phyloP scores from a whole-genome alignment of 2,329 filamentous ascomycete genomes.

The Cladosporium sp. region DNA sequence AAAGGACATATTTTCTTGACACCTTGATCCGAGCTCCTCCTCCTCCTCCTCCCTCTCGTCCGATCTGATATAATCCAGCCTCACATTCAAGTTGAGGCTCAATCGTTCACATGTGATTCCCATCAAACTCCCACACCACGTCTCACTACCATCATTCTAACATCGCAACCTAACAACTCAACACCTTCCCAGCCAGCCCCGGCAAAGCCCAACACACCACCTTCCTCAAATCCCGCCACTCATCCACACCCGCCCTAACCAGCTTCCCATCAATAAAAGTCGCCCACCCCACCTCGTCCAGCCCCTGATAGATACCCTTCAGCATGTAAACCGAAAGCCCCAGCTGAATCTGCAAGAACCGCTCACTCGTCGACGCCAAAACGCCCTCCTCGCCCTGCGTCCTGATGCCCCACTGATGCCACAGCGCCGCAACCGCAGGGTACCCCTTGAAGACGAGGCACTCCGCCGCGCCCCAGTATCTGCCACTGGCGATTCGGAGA shows the following conservation, averaged over 20 bases:
- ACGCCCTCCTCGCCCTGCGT: not conserved
- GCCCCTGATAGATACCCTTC: not conserved
- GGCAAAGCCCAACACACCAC: not conserved
- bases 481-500: not conserved
- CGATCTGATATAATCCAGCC: too few species aligned
- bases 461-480: not conserved
- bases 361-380: not conserved
- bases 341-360: not conserved
- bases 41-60: too few species aligned
- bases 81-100: too few species aligned
- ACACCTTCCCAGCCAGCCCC: not conserved
- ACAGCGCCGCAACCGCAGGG: not conserved
- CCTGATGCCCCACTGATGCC: not conserved
- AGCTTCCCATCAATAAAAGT: not conserved
- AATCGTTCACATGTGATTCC: too few species aligned
- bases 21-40: too few species aligned
- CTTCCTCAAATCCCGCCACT: not conserved
- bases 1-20: too few species aligned
- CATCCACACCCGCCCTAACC: not conserved
- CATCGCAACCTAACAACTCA: not conserved
- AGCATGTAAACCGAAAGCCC: not conserved
- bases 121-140: too few species aligned
- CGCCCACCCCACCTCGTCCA: not conserved
- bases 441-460: not conserved
- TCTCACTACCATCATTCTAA: too few species aligned